Percentiles rank a stretch among this genome's conserved stretches.
Conservation (phyloP, 108 stramenopile genomes). For the Cyclostephanos tholiformis region DNA sequence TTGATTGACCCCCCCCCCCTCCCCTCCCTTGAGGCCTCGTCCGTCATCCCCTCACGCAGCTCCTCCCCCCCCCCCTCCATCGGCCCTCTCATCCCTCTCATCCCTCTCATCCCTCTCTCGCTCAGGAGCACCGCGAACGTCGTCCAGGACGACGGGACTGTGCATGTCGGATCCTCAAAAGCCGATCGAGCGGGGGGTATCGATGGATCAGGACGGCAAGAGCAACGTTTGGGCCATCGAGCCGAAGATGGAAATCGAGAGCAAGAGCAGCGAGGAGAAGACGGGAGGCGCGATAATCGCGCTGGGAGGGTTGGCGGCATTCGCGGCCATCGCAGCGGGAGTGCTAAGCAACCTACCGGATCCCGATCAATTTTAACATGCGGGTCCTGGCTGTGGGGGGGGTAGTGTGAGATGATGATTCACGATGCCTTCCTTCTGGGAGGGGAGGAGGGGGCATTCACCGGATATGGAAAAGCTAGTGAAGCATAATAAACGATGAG, state of each 20-base stretch:
- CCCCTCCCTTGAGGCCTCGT: too few species aligned
- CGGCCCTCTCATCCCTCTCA: not conserved
- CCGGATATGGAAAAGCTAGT: too few species aligned
- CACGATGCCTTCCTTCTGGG: too few species aligned
- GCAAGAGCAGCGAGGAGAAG: constrained; percentile 77
- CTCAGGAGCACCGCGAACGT: not conserved
- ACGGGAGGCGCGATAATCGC: constrained; percentile 63
- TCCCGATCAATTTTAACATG: constrained; percentile 87
- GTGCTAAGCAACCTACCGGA: constrained; percentile 86
- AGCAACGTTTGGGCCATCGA: constrained; percentile 98
- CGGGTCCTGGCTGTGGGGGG: too few species aligned
- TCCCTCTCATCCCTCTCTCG: not conserved
- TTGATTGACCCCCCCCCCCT: too few species aligned
- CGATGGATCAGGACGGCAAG: constrained; percentile 92
- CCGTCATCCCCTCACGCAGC: too few species aligned
- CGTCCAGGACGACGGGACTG: constrained; percentile 9
- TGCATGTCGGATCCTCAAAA: constrained; percentile 24
- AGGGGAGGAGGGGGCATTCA: too few species aligned
- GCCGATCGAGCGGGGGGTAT: constrained; percentile 79
- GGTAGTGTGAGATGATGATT: too few species aligned
- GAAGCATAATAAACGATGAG: too few species aligned
- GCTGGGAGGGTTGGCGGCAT: constrained; percentile 71
- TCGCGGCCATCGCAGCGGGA: constrained; percentile 72
- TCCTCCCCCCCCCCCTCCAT: too few species aligned
- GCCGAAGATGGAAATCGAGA: constrained; percentile 93